These are phyloP conservation scores for Pseudonitzschia pungens DNA, from an alignment of 108 stramenopile species.

Conservation along the genomic window DNA sequence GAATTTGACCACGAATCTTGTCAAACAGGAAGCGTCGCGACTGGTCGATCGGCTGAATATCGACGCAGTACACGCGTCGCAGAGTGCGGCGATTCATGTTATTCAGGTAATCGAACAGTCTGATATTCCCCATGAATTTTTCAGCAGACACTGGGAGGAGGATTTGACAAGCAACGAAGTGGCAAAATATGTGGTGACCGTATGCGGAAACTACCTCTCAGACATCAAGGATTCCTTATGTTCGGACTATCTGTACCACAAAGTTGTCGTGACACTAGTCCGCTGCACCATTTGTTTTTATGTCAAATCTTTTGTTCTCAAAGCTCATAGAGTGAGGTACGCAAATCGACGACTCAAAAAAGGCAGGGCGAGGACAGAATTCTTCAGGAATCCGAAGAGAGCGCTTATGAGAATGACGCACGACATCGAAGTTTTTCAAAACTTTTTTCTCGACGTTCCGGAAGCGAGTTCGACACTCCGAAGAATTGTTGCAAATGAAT, in stretches of 20 bases:
- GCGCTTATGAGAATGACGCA: constrained; percentile 68
- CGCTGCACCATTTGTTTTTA: constrained; percentile 77
- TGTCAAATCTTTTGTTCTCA: constrained; percentile 61
- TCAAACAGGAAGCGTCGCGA: constrained; percentile 38
- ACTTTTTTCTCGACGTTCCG: constrained; percentile 62
- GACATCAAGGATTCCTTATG: constrained; percentile 57
- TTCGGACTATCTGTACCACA: constrained; percentile 66
- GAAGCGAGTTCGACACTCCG: constrained; percentile 51
- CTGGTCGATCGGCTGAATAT: constrained; percentile 48
- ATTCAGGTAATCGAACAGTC: constrained; percentile 56
- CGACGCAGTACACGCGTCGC: constrained; percentile 67
- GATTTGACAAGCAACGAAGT: constrained; percentile 72
- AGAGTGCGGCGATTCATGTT: constrained; percentile 57
- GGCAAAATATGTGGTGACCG: constrained; percentile 52
- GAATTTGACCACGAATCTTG: constrained; percentile 7
- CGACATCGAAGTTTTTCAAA: constrained; percentile 64
- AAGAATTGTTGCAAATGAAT: constrained; percentile 62
- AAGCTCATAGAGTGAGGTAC: constrained; percentile 46
- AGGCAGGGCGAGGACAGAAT: not conserved
- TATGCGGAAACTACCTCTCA: constrained; percentile 61
- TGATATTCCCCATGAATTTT: constrained; percentile 54
- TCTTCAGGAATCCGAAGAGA: constrained; percentile 49
- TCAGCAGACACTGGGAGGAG: constrained; percentile 75
- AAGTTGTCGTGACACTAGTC: constrained; percentile 62
- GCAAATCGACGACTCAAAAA: not conserved